These are phyloP conservation scores for Sarcomyxa edulis DNA, from an alignment of 768 basidiomycete genomes.

Conservation along the genomic window DNA sequence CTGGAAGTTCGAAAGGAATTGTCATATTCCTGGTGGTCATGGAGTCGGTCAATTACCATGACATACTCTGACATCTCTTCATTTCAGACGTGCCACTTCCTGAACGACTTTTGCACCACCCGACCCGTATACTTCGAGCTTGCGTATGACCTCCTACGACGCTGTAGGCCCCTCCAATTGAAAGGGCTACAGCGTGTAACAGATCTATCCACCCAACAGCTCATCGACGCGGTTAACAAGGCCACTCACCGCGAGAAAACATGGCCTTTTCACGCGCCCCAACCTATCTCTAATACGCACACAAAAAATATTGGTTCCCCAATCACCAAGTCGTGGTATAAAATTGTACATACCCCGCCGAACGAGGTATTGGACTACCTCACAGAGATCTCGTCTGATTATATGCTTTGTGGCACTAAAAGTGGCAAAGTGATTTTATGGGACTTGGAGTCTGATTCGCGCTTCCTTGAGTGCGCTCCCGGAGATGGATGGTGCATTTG, in stretches of 20 bases:
- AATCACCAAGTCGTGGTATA: slow-evolving; percentile 48
- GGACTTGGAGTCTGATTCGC: slow-evolving; percentile 59
- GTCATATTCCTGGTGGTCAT: slow-evolving; percentile 1
- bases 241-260: slow-evolving; percentile 56
- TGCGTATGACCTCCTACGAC: slow-evolving; percentile 53
- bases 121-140: slow-evolving; percentile 66
- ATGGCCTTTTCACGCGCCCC: slow-evolving; percentile 56
- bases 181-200: slow-evolving; percentile 64
- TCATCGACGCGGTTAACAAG: slow-evolving; percentile 59
- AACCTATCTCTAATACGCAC: slow-evolving; percentile 30
- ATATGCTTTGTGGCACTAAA: slow-evolving; percentile 74
- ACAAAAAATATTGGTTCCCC: slow-evolving; percentile 2
- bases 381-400: slow-evolving; percentile 70
- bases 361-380: slow-evolving; percentile 72
- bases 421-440: slow-evolving; percentile 73
- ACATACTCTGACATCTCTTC: slow-evolving; percentile 2
- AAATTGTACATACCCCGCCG: slow-evolving; percentile 60
- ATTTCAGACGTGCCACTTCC: slow-evolving; percentile 55
- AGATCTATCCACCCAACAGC: slow-evolving; percentile 57
- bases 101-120: slow-evolving; percentile 57
- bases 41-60: neutral
- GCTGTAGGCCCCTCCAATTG: slow-evolving; percentile 65
- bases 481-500: slow-evolving; percentile 62
- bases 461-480: slow-evolving; percentile 68
- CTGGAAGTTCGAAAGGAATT: slow-evolving; percentile 1